Evolutionary conservation across 1,284 basidiomycete genomes (phyloP).

Genomic region (Irpex sp.): DNA sequence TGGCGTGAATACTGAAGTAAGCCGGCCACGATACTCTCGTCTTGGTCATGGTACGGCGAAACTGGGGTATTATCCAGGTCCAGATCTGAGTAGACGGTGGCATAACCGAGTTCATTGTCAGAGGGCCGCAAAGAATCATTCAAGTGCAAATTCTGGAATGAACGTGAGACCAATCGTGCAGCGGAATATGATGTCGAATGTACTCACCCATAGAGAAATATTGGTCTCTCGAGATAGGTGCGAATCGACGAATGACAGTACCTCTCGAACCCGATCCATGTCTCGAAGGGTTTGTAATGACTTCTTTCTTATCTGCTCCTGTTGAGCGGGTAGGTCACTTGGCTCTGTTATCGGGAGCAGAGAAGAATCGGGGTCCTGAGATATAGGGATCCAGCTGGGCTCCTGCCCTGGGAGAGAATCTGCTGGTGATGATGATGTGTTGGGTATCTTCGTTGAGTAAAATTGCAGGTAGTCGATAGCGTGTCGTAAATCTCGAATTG

Average conservation of each 20-base stretch:
- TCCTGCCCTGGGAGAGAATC: not conserved
- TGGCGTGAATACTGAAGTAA: constrained; percentile 41
- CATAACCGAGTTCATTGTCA: constrained; percentile 62
- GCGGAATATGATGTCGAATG: not conserved
- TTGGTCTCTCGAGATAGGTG: not conserved
- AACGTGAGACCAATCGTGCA: not conserved
- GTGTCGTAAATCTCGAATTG: constrained; percentile 17
- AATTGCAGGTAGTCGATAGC: constrained; percentile 21
- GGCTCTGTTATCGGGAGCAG: not conserved
- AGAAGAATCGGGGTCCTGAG: not conserved
- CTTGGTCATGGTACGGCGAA: constrained; percentile 34
- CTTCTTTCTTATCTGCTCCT: not conserved
- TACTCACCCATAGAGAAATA: not conserved
- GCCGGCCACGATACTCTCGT: constrained; percentile 44
- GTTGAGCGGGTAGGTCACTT: not conserved
- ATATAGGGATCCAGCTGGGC: not conserved
- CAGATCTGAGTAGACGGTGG: constrained; percentile 37
- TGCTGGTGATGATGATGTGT: not conserved
- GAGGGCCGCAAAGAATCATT: constrained; percentile 6
- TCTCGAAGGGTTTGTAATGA: not conserved
- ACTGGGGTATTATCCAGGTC: constrained; percentile 18
- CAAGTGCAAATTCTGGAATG: constrained; percentile 2
- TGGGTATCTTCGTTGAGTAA: constrained; percentile 1
- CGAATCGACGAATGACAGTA: not conserved
- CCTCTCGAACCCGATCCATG: not conserved